Conservation (phyloP, 441 rosid genomes). For the Pelargonium fulgidum region DNA sequence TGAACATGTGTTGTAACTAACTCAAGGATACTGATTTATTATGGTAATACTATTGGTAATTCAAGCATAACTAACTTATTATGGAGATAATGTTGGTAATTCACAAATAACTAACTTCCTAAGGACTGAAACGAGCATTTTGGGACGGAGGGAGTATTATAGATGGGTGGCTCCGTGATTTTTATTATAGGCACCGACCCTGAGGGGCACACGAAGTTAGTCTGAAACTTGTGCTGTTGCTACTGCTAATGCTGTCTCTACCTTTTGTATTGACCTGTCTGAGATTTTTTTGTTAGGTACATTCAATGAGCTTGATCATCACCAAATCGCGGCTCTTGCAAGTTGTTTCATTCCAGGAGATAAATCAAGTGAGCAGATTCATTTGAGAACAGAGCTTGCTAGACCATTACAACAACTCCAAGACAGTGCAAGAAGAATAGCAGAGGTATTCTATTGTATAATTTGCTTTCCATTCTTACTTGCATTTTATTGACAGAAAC, state of each 20-base stretch:
- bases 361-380: slow-evolving; percentile 78
- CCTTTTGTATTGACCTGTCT: slow-evolving; percentile 5
- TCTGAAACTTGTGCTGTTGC: background rate
- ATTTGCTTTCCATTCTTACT: slow-evolving; percentile 7
- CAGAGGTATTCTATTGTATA: slow-evolving; percentile 51
- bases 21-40: background rate
- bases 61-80: background rate
- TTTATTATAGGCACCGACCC: background rate
- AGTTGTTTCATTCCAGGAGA: slow-evolving; percentile 99
- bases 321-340: slow-evolving; percentile 96
- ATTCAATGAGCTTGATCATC: slow-evolving; percentile 90
- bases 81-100: no score
- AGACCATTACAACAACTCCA: slow-evolving; percentile 93
- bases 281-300: slow-evolving; percentile 54
- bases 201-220: background rate
- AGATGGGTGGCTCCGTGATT: background rate
- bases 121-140: no score
- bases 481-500: slow-evolving; percentile 10
- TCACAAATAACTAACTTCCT: no score
- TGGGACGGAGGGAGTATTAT: background rate
- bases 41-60: no score
- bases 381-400: slow-evolving; percentile 80
- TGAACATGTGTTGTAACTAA: no score
- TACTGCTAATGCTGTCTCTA: background rate
- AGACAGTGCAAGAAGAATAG: slow-evolving; percentile 90